These are phyloP conservation scores for Eucalyptus guilfoylei DNA, from an alignment of 345 rosid species.

Conservation along the genomic window DNA sequence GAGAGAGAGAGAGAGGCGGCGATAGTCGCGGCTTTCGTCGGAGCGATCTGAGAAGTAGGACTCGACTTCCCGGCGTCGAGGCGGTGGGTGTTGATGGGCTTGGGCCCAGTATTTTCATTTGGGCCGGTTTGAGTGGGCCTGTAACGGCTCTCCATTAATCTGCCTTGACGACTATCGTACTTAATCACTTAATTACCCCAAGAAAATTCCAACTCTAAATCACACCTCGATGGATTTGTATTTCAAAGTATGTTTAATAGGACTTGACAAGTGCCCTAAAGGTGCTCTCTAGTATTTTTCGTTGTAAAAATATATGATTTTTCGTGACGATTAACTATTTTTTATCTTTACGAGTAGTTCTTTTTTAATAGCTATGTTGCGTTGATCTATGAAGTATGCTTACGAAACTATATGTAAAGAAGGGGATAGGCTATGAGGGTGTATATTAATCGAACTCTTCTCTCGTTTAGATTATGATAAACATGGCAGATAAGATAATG, in stretches of 20 bases:
- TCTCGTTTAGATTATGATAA: background rate
- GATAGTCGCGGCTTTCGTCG: background rate
- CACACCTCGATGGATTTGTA: background rate
- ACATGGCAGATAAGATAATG: rapidly evolving
- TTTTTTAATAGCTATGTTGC: background rate
- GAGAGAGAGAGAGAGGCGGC: background rate
- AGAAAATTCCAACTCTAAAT: background rate
- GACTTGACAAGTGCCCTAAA: background rate
- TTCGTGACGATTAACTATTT: rapidly evolving
- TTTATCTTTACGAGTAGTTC: background rate
- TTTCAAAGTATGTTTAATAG: background rate
- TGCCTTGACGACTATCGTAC: too few relatives aligned
- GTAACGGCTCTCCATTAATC: background rate
- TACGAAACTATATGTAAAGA: rapidly evolving
- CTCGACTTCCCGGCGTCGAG: background rate
- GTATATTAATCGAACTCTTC: background rate
- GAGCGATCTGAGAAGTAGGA: background rate
- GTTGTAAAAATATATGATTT: background rate
- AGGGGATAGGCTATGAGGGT: background rate
- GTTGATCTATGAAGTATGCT: background rate
- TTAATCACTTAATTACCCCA: background rate
- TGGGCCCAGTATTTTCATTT: background rate
- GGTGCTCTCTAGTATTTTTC: background rate
- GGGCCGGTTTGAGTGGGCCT: background rate
- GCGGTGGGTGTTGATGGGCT: background rate